Base-by-base conservation (phyloP, 2,329 filamentous ascomycete species). In the Capronia epimyces region DNA sequence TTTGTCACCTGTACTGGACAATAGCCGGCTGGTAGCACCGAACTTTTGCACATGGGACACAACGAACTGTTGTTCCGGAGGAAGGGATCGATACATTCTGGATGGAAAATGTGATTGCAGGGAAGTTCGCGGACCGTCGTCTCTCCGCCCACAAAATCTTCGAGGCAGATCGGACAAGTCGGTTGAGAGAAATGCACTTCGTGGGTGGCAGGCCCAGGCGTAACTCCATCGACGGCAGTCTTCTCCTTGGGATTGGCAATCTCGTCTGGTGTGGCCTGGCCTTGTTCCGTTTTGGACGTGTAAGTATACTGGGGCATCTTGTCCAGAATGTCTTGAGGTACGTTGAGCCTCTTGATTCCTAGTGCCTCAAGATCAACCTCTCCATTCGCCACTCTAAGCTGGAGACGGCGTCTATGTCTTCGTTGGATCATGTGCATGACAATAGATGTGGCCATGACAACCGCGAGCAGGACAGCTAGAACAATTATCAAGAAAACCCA, bases 41-140 rank as follows among this genome's bases (percentile, higher is more conserved):
- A 87, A 54, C 84, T 80, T 67, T 95, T 96, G 74, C 93, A 98
- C 61, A 95, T 75, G 0, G 93, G 91, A 63, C 93, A 98, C 1
- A 96, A 75, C 15, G 87, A 94, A 64, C 87, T 94, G 64, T 85
- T 84, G 48, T 82, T 77, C 37, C 78, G 76, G 10, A 97, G 74
- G 62, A 93, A 95, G 18, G 83, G 79, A 64, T 97, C 90, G 57
- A 97, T 90, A 64, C 93, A 98, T 58, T 87, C 84, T 0, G 87
- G 85, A 60, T 98, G 91, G 68, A 90, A 98, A 50, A 97, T 91
- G 66, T 98, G 93, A 0, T 86, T 83, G 62, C 93, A 98, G 0
- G 88, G 82, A 2, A 97, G 75, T 68, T 96, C 87, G 49, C 89
- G 85, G 49, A 97, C 89, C 16, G 82, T 79, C 0, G 87, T 85